phyloP scores from a whole-genome alignment of 2,329 filamentous ascomycete species.

The Dactylellina sp. region DNA sequence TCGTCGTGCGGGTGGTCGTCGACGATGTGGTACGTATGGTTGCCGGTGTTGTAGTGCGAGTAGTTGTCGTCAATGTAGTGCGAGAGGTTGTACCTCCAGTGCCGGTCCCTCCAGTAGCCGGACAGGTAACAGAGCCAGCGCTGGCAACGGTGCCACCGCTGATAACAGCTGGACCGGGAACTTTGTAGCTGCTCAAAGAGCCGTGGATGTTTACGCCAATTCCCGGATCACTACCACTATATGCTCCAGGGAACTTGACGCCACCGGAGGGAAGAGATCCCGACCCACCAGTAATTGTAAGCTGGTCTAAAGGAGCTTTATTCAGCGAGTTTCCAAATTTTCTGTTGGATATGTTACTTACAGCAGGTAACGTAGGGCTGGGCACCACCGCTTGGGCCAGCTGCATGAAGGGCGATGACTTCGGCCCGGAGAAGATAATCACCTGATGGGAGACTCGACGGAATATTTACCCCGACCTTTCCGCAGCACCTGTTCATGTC shows the following conservation, averaged over 20 bases:
- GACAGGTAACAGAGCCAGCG: slow-evolving; percentile 35
- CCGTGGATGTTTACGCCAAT: slow-evolving; percentile 67
- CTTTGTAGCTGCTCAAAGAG: slow-evolving; percentile 62
- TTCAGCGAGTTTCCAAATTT: too few relatives aligned
- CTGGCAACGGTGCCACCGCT: slow-evolving; percentile 31
- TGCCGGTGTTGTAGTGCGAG: not conserved
- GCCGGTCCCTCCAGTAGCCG: slow-evolving; percentile 28
- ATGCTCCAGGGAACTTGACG: slow-evolving; percentile 68
- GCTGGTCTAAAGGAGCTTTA: slow-evolving; percentile 61
- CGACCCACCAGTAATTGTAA: slow-evolving; percentile 66
- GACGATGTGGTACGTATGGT: slow-evolving; percentile 16
- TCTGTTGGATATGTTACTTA: slow-evolving; percentile 8
- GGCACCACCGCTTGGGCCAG: slow-evolving; percentile 65
- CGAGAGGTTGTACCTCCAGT: slow-evolving; percentile 5
- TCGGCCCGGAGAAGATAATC: slow-evolving; percentile 71
- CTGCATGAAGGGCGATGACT: slow-evolving; percentile 69
- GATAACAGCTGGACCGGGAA: slow-evolving; percentile 64
- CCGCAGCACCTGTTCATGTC: slow-evolving; percentile 64
- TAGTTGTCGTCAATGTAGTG: slow-evolving; percentile 19
- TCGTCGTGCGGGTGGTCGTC: slow-evolving; percentile 12
- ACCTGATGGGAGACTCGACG: slow-evolving; percentile 68
- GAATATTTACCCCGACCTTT: slow-evolving; percentile 68
- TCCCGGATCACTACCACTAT: slow-evolving; percentile 66
- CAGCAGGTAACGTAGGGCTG: slow-evolving; percentile 64
- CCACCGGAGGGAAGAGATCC: slow-evolving; percentile 64